phyloP scores from a whole-genome alignment of 192 early-diverging fungal species.

The Gryganskiella cystojenkinii region DNA sequence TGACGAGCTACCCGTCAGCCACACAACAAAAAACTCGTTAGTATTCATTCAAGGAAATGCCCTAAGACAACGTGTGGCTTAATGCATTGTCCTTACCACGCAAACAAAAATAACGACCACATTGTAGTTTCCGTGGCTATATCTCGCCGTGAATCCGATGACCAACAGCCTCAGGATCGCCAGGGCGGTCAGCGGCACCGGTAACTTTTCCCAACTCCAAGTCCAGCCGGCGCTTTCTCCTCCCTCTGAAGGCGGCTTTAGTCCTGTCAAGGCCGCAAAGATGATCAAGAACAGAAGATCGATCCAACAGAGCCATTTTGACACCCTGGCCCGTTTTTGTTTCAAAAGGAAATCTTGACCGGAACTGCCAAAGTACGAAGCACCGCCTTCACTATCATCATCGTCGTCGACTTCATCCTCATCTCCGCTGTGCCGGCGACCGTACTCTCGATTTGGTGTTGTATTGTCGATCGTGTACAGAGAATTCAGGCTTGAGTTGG shows the following conservation, averaged over 20 bases:
- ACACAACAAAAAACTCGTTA: background rate
- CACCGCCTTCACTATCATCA: constrained; percentile 12
- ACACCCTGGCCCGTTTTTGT: constrained; percentile 19
- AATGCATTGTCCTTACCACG: constrained; percentile 13
- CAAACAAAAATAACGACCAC: constrained; percentile 38
- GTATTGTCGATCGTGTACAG: constrained; percentile 44
- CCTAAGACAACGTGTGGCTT: background rate
- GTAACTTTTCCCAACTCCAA: constrained; percentile 23
- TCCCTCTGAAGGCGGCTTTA: background rate
- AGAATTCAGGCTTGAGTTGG: constrained; percentile 25
- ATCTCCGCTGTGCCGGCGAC: too few species aligned
- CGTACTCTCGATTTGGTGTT: background rate
- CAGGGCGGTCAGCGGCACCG: constrained; percentile 20
- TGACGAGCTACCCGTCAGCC: constrained; percentile 17
- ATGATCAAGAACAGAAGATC: constrained; percentile 13
- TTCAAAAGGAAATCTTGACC: constrained; percentile 46
- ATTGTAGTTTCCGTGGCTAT: constrained; percentile 48
- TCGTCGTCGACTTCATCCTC: constrained; percentile 1
- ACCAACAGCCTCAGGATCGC: constrained; percentile 13
- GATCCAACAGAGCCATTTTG: constrained; percentile 25
- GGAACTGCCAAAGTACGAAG: constrained; percentile 43
- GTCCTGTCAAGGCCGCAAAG: constrained; percentile 6
- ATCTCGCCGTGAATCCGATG: constrained; percentile 35
- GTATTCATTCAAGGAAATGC: background rate
- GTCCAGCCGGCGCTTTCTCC: background rate